Conservation (phyloP, 805 yeast species). For the Lipomyces spencermartinsiae region DNA sequence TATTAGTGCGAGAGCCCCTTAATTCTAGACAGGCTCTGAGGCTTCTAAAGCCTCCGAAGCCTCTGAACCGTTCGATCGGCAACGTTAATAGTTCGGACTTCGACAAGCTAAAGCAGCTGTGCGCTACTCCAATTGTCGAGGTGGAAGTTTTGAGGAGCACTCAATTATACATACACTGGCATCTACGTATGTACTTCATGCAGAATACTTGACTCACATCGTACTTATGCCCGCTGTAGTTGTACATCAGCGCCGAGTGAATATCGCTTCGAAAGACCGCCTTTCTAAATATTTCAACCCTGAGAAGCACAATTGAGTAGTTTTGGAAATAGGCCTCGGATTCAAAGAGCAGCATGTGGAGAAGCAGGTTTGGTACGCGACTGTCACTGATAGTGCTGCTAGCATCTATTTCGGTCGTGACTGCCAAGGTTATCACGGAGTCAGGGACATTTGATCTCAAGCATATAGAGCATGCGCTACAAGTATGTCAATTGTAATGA, state of each 20-base stretch:
- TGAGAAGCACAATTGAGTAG: neutral
- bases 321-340: neutral
- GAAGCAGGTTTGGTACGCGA: neutral
- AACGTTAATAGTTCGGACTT: neutral
- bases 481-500: slow-evolving; percentile 13
- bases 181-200: neutral
- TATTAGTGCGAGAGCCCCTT: neutral
- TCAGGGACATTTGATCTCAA: slow-evolving; percentile 30
- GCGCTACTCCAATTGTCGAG: neutral
- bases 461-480: slow-evolving; percentile 23
- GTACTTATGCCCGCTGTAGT: neutral
- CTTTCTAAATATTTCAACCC: neutral
- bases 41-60: too few relatives aligned
- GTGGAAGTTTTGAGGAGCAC: neutral
- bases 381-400: slow-evolving; percentile 5
- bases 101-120: neutral
- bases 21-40: neutral
- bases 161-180: neutral
- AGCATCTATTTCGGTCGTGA: slow-evolving; percentile 9
- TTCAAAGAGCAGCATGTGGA: neutral
- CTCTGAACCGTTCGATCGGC: too few relatives aligned
- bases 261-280: neutral
- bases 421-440: slow-evolving; percentile 23
- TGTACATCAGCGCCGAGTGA: too few relatives aligned
- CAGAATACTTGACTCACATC: neutral